Evolutionary conservation across 2,329 filamentous ascomycete species (phyloP), one percentile per base, ranked within the genome.

Genomic region (Diaporthe nobilis): DNA sequence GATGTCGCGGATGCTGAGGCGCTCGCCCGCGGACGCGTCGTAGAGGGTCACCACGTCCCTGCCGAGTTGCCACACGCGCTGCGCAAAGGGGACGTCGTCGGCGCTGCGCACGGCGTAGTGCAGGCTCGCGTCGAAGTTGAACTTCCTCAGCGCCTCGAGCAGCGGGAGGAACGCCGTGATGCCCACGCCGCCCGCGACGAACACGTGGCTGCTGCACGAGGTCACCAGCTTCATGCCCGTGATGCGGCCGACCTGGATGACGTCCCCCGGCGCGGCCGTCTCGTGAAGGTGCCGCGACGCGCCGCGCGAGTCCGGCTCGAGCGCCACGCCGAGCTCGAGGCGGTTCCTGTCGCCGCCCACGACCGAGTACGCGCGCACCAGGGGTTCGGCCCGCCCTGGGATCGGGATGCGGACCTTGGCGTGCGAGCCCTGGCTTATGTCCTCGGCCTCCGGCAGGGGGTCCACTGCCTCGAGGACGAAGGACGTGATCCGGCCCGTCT

Each of bases 141-240:
- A 88, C 6, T 78, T 44, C 22, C 82, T 80, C 76, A 86, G 86
- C 1, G 42, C 71, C 67, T 88, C 82, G 4, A 90, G 80, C 34
- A 91, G 83, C 0, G 84, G 79, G 12, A 94, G 79, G 77, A 93
- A 93, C 0, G 92, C 92, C 2, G 92, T 94, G 77, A 94, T 89
- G 0, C 92, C 92, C 42, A 94, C 90, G 0, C 92, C 92, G 13
- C 90, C 92, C 0, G 87, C 90, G 42, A 94, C 88, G 79, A 93
- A 90, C 53, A 93, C 85, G 77, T 93, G 91, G 68, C 89, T 86
- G 77, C 89, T 90, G 10, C 89, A 89, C 1, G 86, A 83, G 3
- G 75, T 80, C 0, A 84, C 84, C 2, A 87, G 81, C 2, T 86
- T 86, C 34, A 92, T 86, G 57, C 86, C 88, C 0, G 87, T 90